Evolutionary conservation across 2,329 filamentous ascomycete species (phyloP).

Genomic region (Paraconiothyrium brasiliense): DNA sequence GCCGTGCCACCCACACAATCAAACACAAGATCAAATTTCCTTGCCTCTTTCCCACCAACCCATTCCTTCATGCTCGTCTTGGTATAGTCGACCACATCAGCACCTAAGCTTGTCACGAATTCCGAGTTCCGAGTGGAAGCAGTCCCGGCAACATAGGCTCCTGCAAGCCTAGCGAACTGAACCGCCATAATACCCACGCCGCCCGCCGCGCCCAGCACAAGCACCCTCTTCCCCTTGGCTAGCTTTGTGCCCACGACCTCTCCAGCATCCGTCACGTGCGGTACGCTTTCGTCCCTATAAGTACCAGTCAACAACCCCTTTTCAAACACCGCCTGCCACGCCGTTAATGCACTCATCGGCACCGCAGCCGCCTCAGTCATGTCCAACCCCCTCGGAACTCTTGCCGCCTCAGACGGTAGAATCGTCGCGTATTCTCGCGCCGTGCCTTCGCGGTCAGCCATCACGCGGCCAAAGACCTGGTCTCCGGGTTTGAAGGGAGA

Average conservation of each 20-base stretch:
- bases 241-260: constrained; percentile 20
- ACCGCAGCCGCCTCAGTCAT: no score
- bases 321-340: no score
- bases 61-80: constrained; percentile 42
- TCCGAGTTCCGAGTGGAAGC: constrained; percentile 49
- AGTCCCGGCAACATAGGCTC: constrained; percentile 53
- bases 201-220: constrained; percentile 55
- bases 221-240: constrained; percentile 47
- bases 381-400: no score
- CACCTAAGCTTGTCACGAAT: constrained; percentile 52
- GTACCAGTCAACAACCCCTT: no score
- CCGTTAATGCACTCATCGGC: no score
- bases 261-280: constrained; percentile 16
- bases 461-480: no score
- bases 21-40: constrained; percentile 56
- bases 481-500: no score
- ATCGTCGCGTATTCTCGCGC: no score
- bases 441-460: no score
- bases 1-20: constrained; percentile 56
- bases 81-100: constrained; percentile 56
- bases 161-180: constrained; percentile 53
- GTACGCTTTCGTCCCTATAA: constrained; percentile 14
- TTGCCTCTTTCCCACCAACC: constrained; percentile 30
- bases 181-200: constrained; percentile 56
- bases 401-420: no score